Base-by-base conservation (phyloP, 352 stramenopile species). In the Globisporangium perplexum region DNA sequence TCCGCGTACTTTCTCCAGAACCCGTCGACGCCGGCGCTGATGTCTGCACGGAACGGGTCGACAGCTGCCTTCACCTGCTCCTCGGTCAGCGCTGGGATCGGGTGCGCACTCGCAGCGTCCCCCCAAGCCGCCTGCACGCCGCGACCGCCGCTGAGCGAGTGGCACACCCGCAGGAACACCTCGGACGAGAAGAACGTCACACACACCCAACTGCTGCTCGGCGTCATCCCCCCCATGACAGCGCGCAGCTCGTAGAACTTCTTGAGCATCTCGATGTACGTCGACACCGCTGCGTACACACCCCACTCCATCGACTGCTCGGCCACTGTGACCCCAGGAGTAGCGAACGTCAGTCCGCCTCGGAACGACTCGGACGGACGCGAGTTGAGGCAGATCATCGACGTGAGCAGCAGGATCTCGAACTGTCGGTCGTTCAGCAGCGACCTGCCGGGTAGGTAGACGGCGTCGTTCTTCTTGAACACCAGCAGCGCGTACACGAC, bases 141-240 rank as follows among this genome's bases (percentile, higher is more conserved):
- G 3, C 22, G 28, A 2, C 45, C 46, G n/a, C 14, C 39, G 28
- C 42, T 57, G 20, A 63, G 33, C 11, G 31, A 23, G 1, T 68
- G 50, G 22, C 71, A 88, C 3, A 87, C 68, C 23, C 64, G 60
- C n/a, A 83, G 39, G 52, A 88, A 88, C 24, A 87, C 65, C 55
- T 88, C 79, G 7, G 73, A 62, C 10, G 77, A 90, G 47, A 88
- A 90, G 41, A 83, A 65, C 17, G 66, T 82, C 30, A 59, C 53
- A 52, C 77, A 90, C 24, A 65, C 68, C 22, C 39, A 44, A 7
- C 18, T 17, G 15, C 3, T 23, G n/a, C 49, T 45, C 18, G 69
- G 64, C 20, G 63, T 22, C 30, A 68, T 75, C 46, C 75, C 79
- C 18, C 80, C 77, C 30, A 88, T 44, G 18, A 85, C 56, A 47